A percentile compares a stretch with the other conserved stretches of the same genome.
Conservation (phyloP, 352 stramenopile species). For the Achlya hypogyna region DNA sequence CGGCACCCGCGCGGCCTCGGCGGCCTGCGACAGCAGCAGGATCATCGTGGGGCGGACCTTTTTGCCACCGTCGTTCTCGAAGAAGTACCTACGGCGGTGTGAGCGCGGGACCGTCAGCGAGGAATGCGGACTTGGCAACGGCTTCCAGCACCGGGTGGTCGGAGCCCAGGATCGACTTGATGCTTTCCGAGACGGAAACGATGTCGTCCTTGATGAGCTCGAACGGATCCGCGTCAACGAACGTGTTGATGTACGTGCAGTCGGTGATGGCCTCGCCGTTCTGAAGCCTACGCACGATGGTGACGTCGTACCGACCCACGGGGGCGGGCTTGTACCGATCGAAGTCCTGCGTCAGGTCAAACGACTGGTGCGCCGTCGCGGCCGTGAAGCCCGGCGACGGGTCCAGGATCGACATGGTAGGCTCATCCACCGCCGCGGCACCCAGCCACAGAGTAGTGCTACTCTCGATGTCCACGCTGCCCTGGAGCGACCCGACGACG, state of each 20-base stretch:
- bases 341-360: conserved; percentile 36
- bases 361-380: conserved; percentile 24
- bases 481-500: conserved; percentile 14
- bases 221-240: conserved; percentile 86
- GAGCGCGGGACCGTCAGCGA: too few relatives aligned
- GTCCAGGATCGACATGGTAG: conserved; percentile 76
- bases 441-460: conserved; percentile 80
- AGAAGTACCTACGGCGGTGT: conserved; percentile 76
- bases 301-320: conserved; percentile 7
- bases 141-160: conserved; percentile 96
- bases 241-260: conserved; percentile 25
- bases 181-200: conserved; percentile 86
- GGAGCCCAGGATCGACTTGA: conserved; percentile 93
- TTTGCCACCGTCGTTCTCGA: conserved; percentile 93
- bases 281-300: background rate
- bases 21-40: conserved; percentile 88
- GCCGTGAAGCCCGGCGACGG: conserved; percentile 54
- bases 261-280: background rate
- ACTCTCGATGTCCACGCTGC: conserved; percentile 44
- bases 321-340: conserved; percentile 25
- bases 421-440: conserved; percentile 61
- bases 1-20: conserved; percentile 70
- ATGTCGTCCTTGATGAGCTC: conserved; percentile 87
- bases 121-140: conserved; percentile 83
- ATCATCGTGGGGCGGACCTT: conserved; percentile 98